Conservation (phyloP, 768 basidiomycete species). For the Suillus paluster region DNA sequence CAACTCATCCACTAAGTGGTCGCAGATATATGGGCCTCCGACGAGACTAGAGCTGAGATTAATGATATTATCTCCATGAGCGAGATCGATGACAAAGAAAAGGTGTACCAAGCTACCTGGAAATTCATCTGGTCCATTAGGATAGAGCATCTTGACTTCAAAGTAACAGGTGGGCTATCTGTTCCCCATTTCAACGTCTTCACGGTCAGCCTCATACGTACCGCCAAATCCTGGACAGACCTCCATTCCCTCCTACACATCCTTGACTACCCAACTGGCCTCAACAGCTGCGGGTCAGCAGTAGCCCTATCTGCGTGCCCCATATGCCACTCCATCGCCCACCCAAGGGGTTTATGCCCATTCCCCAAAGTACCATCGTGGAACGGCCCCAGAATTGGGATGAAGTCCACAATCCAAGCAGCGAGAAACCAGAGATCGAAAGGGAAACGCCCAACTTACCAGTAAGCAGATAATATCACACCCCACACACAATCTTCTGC, state of each 20-base stretch:
- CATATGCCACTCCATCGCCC: no score
- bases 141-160: background rate
- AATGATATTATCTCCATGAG: background rate
- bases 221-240: background rate
- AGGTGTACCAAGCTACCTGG: background rate
- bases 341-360: no score
- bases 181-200: background rate
- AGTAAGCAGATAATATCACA: no score
- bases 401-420: no score
- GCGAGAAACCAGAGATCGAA: no score
- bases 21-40: background rate
- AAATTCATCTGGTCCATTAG: background rate
- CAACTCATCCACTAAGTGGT: background rate
- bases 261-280: background rate
- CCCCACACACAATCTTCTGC: no score
- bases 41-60: background rate
- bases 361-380: no score
- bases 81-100: background rate
- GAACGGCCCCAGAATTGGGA: no score
- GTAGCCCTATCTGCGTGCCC: no score
- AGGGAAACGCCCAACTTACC: no score
- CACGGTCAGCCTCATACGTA: background rate
- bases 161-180: background rate
- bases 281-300: no score
- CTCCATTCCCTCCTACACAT: background rate